A percentile compares a stretch with the other conserved stretches of the same genome.
phyloP scores from a whole-genome alignment of 2,329 filamentous ascomycete species.

The Microcyclosporella mali region DNA sequence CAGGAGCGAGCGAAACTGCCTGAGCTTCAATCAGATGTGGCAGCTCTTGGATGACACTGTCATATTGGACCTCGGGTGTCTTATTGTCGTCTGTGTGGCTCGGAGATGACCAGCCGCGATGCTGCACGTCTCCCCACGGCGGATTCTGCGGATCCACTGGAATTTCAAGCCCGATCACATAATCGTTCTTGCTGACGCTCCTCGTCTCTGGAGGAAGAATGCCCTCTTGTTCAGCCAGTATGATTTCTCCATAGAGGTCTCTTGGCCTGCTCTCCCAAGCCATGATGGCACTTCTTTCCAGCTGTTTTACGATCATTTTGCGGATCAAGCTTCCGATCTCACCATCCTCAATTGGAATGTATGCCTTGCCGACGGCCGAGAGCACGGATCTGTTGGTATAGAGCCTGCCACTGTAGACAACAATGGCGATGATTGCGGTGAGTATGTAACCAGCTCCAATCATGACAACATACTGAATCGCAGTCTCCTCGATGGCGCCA shows the following conservation, averaged over 20 bases:
- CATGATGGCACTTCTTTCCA: constrained; percentile 72
- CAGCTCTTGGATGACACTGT: constrained; percentile 72
- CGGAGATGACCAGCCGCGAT: constrained; percentile 84
- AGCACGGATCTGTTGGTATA: constrained; percentile 79
- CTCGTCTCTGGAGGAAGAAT: constrained; percentile 19
- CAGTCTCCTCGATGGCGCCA: constrained; percentile 61
- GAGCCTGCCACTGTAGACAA: constrained; percentile 77
- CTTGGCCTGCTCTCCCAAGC: constrained; percentile 71
- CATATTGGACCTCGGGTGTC: constrained; percentile 75
- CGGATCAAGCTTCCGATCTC: constrained; percentile 71
- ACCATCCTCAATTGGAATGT: constrained; percentile 78
- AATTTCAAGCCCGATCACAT: constrained; percentile 30
- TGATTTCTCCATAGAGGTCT: constrained; percentile 40
- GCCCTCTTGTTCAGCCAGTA: constrained; percentile 25
- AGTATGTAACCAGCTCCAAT: constrained; percentile 69
- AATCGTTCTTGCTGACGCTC: constrained; percentile 17
- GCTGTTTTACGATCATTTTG: constrained; percentile 64
- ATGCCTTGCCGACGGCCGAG: constrained; percentile 75
- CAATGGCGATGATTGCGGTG: constrained; percentile 61
- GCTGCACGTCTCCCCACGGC: constrained; percentile 76
- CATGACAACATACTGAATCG: constrained; percentile 76
- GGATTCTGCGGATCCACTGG: constrained; percentile 42
- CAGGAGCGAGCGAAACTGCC: constrained; percentile 75
- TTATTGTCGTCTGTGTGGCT: constrained; percentile 52
- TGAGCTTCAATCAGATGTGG: constrained; percentile 88